A percentile compares a stretch with the other conserved stretches of the same genome.
These are phyloP conservation scores for Colletotrichum sp. DNA, from an alignment of 2,329 filamentous ascomycete species.

Conservation along the genomic window DNA sequence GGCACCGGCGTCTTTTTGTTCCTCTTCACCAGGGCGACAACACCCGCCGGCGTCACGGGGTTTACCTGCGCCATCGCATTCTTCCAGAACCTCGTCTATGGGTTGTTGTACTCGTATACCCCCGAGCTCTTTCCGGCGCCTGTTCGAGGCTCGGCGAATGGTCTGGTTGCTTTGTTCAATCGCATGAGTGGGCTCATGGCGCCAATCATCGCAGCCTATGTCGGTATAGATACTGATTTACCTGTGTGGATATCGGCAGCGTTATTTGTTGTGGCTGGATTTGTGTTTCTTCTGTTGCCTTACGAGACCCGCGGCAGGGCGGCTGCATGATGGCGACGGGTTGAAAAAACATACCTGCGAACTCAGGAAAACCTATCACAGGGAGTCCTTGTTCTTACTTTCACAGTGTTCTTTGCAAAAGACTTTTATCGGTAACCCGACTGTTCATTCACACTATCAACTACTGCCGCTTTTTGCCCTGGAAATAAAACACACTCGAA, in stretches of 20 bases:
- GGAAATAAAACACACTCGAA: too few species aligned
- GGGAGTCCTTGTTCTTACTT: too few species aligned
- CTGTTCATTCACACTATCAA: too few species aligned
- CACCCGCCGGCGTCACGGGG: slow-evolving; percentile 18
- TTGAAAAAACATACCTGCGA: too few species aligned
- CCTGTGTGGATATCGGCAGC: slow-evolving; percentile 15
- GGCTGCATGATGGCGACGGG: not conserved
- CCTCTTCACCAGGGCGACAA: slow-evolving; percentile 29
- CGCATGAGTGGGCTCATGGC: slow-evolving; percentile 6
- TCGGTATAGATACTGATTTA: slow-evolving; percentile 9
- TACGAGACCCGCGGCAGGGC: slow-evolving; percentile 1
- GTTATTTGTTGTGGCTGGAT: slow-evolving; percentile 2
- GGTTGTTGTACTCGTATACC: slow-evolving; percentile 16
- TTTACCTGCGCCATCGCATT: slow-evolving; percentile 27
- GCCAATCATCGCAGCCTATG: slow-evolving; percentile 15
- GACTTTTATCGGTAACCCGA: too few species aligned
- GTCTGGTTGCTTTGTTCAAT: not conserved
- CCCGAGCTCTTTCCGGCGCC: slow-evolving; percentile 2
- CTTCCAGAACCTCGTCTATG: slow-evolving; percentile 27
- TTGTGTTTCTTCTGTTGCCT: not conserved
- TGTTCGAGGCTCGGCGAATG: not conserved
- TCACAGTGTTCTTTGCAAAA: too few species aligned
- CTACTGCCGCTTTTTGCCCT: too few species aligned
- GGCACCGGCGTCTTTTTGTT: slow-evolving; percentile 26
- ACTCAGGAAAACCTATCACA: too few species aligned